A percentile compares a stretch with the other conserved stretches of the same genome.
phyloP scores from a whole-genome alignment of 352 stramenopile genomes.

The Pythium angustatum region DNA sequence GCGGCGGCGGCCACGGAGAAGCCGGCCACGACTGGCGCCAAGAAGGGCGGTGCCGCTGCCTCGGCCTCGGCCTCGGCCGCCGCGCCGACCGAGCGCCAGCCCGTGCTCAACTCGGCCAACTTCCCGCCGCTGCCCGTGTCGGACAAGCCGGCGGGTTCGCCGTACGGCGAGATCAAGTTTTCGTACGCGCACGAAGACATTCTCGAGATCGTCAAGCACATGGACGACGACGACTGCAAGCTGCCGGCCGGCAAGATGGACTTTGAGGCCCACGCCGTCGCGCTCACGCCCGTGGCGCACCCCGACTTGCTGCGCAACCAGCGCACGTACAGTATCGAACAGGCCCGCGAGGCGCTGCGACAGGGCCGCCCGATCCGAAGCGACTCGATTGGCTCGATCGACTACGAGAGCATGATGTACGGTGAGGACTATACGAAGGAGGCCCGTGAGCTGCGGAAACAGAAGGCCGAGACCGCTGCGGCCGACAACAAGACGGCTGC shows the following conservation, averaged over 20 bases:
- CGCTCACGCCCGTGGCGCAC: slow-evolving; percentile 77
- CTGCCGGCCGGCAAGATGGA: slow-evolving; percentile 77
- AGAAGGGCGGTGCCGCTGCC: slow-evolving; percentile 35
- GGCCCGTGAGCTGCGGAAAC: slow-evolving; percentile 68
- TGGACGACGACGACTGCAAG: slow-evolving; percentile 87
- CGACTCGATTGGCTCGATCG: slow-evolving; percentile 85
- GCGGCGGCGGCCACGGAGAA: slow-evolving; percentile 37
- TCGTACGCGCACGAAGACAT: slow-evolving; percentile 90
- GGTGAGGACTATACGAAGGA: slow-evolving; percentile 89
- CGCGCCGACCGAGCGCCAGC: slow-evolving; percentile 52
- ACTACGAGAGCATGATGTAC: slow-evolving; percentile 91
- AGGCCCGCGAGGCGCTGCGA: slow-evolving; percentile 87
- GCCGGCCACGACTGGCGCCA: slow-evolving; percentile 23
- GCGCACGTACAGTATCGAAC: slow-evolving; percentile 92
- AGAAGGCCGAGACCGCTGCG: slow-evolving; percentile 35
- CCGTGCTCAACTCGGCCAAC: slow-evolving; percentile 79
- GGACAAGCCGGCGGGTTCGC: slow-evolving; percentile 33
- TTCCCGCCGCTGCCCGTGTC: slow-evolving; percentile 73
- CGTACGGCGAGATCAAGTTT: slow-evolving; percentile 52
- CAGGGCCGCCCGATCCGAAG: slow-evolving; percentile 87
- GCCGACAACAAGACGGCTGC: slow-evolving; percentile 1
- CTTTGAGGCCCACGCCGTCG: slow-evolving; percentile 74
- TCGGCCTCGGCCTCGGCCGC: not conserved
- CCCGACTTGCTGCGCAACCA: slow-evolving; percentile 89
- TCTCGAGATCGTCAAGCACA: slow-evolving; percentile 90